Percentiles rank a stretch among this genome's conserved stretches.
Evolutionary conservation across 768 basidiomycete species (phyloP).

Genomic region (Sporobolomyces pararoseus): DNA sequence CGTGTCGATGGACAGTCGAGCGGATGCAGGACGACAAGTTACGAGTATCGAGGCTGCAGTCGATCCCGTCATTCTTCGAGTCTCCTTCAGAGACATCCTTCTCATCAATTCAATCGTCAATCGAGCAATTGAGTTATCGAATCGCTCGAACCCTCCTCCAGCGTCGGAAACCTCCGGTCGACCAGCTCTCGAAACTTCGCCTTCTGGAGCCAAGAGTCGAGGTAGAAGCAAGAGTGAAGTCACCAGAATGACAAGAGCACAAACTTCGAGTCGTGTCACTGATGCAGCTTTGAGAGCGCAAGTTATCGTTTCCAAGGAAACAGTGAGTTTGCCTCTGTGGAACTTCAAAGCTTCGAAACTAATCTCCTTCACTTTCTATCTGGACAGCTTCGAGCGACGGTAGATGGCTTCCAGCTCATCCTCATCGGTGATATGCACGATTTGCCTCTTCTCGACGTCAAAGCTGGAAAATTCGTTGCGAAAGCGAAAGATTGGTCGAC

Average conservation of each 20-base stretch:
- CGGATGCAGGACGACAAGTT: constrained; percentile 56
- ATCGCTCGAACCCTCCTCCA: constrained; percentile 21
- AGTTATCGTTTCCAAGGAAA: constrained; percentile 41
- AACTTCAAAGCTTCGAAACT: neutral
- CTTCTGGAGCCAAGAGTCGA: constrained; percentile 5
- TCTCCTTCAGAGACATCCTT: constrained; percentile 90
- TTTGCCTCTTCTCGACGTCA: constrained; percentile 85
- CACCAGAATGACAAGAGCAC: constrained; percentile 6
- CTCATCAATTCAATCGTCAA: constrained; percentile 82
- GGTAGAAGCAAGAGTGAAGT: constrained; percentile 26
- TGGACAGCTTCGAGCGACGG: constrained; percentile 54
- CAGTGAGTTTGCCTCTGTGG: constrained; percentile 10
- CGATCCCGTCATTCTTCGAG: constrained; percentile 82
- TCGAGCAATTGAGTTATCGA: constrained; percentile 76
- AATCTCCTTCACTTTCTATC: neutral
- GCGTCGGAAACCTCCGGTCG: neutral
- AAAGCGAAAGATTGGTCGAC: constrained; percentile 90
- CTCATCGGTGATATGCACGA: constrained; percentile 93
- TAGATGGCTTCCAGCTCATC: constrained; percentile 88
- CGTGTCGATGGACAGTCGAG: constrained; percentile 77
- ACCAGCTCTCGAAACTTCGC: neutral
- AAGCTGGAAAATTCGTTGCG: constrained; percentile 75
- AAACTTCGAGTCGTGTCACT: neutral
- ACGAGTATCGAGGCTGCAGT: constrained; percentile 76
- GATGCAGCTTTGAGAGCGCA: constrained; percentile 27